Evolutionary conservation across 176 grass and related monocot species (phyloP).

Genomic region (Stipa capillata): DNA sequence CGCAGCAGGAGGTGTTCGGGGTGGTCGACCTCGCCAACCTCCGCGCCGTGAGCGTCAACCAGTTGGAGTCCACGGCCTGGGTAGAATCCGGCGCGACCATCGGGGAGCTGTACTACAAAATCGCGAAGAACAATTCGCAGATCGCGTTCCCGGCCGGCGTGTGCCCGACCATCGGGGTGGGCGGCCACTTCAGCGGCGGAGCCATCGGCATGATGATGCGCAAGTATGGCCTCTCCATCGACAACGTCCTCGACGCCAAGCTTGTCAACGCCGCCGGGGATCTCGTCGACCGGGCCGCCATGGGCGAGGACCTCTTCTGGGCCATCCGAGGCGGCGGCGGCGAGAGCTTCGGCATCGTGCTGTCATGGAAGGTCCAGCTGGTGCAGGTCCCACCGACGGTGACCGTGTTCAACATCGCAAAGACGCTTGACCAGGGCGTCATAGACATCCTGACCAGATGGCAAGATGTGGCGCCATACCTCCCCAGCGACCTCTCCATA

Average conservation of each 20-base stretch:
- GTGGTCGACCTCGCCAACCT: slow-evolving; percentile 42
- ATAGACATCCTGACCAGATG: slow-evolving; percentile 22
- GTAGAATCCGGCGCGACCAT: slow-evolving; percentile 51
- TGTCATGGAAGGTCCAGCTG: slow-evolving; percentile 41
- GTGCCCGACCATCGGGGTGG: slow-evolving; percentile 51
- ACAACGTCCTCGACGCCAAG: slow-evolving; percentile 59
- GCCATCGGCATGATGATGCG: slow-evolving; percentile 44
- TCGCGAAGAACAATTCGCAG: not conserved
- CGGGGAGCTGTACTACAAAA: slow-evolving; percentile 50
- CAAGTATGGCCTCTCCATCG: slow-evolving; percentile 40
- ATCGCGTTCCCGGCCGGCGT: slow-evolving; percentile 42
- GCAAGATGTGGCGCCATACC: slow-evolving; percentile 28
- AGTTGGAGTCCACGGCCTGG: slow-evolving; percentile 23
- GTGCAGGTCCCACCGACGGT: slow-evolving; percentile 20
- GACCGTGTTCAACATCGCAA: slow-evolving; percentile 18
- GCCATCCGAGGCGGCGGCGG: slow-evolving; percentile 46
- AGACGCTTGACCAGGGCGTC: slow-evolving; percentile 23
- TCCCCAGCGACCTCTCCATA: slow-evolving; percentile 20
- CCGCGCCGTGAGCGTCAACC: slow-evolving; percentile 14
- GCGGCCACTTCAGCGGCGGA: slow-evolving; percentile 59
- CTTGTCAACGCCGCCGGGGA: slow-evolving; percentile 32
- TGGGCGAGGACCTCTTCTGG: slow-evolving; percentile 55
- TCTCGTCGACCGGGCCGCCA: slow-evolving; percentile 35
- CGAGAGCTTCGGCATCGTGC: slow-evolving; percentile 39
- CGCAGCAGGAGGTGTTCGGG: slow-evolving; percentile 13